phyloP scores from a whole-genome alignment of 495 filamentous ascomycete species.

The Annulohypoxylon stygium region DNA sequence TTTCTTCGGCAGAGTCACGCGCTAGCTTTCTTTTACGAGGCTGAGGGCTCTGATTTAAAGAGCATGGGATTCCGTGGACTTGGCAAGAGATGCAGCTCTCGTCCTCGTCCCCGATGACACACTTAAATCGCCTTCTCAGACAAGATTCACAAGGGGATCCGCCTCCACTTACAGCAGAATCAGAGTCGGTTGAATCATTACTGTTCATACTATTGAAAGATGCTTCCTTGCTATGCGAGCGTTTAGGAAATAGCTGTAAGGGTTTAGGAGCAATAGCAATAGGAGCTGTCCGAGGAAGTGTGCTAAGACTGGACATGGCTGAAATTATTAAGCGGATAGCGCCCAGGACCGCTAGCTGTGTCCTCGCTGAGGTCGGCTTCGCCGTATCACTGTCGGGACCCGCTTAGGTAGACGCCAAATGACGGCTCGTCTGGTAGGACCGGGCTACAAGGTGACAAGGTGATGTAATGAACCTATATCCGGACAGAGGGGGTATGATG shows the following conservation, averaged over 20 bases:
- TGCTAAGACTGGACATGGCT: conserved; percentile 63
- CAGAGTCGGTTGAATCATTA: conserved; percentile 64
- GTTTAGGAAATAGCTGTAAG: conserved; percentile 57
- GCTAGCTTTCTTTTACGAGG: conserved; percentile 80
- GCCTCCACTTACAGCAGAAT: conserved; percentile 59
- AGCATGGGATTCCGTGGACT: conserved; percentile 72
- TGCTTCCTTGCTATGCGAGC: conserved; percentile 58
- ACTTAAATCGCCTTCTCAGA: conserved; percentile 85
- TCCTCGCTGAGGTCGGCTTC: conserved; percentile 31
- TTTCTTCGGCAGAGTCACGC: conserved; percentile 70
- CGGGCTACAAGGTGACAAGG: conserved; percentile 32
- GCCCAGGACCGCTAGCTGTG: conserved; percentile 23
- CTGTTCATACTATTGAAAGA: conserved; percentile 60
- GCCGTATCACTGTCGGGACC: conserved; percentile 34
- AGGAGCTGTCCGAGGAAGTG: conserved; percentile 66
- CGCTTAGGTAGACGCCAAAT: conserved; percentile 32
- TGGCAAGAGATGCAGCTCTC: conserved; percentile 73
- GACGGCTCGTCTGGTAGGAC: conserved; percentile 27
- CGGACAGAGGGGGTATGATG: conserved; percentile 29
- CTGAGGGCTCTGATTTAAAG: conserved; percentile 73
- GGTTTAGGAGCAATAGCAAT: conserved; percentile 70
- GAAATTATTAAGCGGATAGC: conserved; percentile 35
- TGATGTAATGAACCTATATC: conserved; percentile 35
- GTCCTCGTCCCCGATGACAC: conserved; percentile 84
- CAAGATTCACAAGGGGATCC: conserved; percentile 71